Evolutionary conservation across 2,329 filamentous ascomycete species (phyloP).

Genomic region (Epichloe sibirici): DNA sequence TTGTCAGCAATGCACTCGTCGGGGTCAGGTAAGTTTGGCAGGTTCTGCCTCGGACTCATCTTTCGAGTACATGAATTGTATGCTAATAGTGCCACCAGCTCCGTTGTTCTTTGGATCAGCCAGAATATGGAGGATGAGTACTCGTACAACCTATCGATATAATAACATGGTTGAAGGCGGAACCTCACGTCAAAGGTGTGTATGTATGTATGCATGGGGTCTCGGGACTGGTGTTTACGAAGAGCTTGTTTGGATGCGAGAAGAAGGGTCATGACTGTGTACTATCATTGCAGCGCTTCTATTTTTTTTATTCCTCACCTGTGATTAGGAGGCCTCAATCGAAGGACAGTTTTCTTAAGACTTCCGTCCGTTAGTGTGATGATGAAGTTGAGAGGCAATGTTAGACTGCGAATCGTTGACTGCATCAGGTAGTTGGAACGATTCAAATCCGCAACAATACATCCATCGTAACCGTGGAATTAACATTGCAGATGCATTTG

Average conservation of each 20-base stretch:
- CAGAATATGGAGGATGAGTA: conserved; percentile 67
- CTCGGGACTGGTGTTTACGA: not conserved
- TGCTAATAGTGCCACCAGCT: conserved; percentile 27
- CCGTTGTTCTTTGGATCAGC: conserved; percentile 54
- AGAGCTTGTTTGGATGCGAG: not conserved
- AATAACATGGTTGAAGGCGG: not conserved
- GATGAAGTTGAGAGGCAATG: no score
- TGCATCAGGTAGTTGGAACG: no score
- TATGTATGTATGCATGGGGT: not conserved
- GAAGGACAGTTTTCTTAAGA: no score
- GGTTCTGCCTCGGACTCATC: not conserved
- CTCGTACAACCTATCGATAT: conserved; percentile 51
- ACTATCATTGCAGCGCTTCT: not conserved
- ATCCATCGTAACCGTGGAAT: no score
- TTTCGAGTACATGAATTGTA: not conserved
- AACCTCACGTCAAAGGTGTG: not conserved
- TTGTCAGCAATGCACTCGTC: conserved; percentile 52
- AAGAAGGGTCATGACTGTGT: not conserved
- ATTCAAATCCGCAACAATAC: no score
- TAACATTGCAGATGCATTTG: no score
- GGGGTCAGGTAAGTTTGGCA: conserved; percentile 39
- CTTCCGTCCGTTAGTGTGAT: no score
- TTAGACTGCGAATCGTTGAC: no score
- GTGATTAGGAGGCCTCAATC: not conserved
- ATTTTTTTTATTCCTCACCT: not conserved